Evolutionary conservation across 495 filamentous ascomycete genomes (phyloP).

Genomic region (Tuber calosporum): DNA sequence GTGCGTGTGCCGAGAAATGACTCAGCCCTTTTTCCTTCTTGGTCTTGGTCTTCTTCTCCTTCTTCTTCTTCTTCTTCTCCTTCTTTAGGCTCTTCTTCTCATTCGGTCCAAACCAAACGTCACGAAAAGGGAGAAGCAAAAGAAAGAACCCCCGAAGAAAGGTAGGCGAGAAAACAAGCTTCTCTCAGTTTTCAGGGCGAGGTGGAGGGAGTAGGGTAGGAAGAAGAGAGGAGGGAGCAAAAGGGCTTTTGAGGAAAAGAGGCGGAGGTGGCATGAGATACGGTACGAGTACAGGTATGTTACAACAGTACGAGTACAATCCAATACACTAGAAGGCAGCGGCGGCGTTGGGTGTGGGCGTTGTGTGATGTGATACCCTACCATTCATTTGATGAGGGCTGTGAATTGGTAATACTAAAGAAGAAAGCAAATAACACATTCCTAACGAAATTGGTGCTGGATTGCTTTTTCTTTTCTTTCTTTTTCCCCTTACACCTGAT

Average conservation of each 20-base stretch:
- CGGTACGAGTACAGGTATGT: too few relatives aligned
- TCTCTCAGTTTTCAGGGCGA: background rate
- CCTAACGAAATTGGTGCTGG: background rate
- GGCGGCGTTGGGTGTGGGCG: background rate
- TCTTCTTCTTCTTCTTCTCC: background rate
- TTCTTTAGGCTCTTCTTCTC: background rate
- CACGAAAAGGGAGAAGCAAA: background rate
- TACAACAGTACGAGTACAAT: conserved; percentile 1
- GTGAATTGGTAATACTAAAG: background rate
- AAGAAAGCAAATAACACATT: background rate
- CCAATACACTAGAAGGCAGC: background rate
- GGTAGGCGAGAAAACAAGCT: background rate
- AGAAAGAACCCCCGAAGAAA: background rate
- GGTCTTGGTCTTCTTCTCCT: background rate
- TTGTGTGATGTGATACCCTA: background rate
- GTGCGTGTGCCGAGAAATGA: background rate
- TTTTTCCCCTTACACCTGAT: background rate
- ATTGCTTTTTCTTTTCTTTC: background rate
- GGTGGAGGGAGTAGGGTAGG: background rate
- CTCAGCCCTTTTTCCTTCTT: background rate
- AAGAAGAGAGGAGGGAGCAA: background rate
- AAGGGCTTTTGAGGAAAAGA: background rate
- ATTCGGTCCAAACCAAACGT: background rate
- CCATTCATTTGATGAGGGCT: background rate
- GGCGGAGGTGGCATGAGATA: background rate